phyloP scores from a whole-genome alignment of 2,329 filamentous ascomycete genomes.

The Thelonectria discophora region DNA sequence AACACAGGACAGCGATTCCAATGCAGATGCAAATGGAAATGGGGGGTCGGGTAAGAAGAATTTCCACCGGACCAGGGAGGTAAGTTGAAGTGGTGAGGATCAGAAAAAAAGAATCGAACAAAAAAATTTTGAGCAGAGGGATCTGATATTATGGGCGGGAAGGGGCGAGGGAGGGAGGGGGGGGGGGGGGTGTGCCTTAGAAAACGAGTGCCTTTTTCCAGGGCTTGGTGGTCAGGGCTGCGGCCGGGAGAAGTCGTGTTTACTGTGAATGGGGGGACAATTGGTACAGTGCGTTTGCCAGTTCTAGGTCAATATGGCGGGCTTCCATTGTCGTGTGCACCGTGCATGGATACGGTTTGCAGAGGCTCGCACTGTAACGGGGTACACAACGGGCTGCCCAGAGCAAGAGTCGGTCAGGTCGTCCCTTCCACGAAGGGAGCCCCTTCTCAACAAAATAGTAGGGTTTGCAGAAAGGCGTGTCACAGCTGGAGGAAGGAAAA shows the following conservation, averaged over 20 bases:
- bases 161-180: constrained; percentile 42
- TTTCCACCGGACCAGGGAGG: constrained; percentile 50
- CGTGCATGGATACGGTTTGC: neutral
- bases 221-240: constrained; percentile 26
- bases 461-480: too few species aligned
- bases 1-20: constrained; percentile 47
- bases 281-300: constrained; percentile 11
- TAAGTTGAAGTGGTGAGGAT: constrained; percentile 49
- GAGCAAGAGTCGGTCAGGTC: too few species aligned
- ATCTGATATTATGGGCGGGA: constrained; percentile 46
- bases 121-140: constrained; percentile 52
- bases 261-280: constrained; percentile 1
- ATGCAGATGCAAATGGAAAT: constrained; percentile 45
- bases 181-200: constrained; percentile 30
- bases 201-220: constrained; percentile 26
- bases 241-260: constrained; percentile 8
- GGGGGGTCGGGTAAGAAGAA: constrained; percentile 44
- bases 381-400: too few species aligned
- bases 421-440: too few species aligned
- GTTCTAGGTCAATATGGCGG: too few species aligned
- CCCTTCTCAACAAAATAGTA: too few species aligned
- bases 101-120: constrained; percentile 47
- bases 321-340: neutral
- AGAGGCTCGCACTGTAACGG: too few species aligned
- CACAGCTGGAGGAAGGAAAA: too few species aligned